Conservation (phyloP, 202 grass and related monocot species). For the Saccharum hybrid region DNA sequence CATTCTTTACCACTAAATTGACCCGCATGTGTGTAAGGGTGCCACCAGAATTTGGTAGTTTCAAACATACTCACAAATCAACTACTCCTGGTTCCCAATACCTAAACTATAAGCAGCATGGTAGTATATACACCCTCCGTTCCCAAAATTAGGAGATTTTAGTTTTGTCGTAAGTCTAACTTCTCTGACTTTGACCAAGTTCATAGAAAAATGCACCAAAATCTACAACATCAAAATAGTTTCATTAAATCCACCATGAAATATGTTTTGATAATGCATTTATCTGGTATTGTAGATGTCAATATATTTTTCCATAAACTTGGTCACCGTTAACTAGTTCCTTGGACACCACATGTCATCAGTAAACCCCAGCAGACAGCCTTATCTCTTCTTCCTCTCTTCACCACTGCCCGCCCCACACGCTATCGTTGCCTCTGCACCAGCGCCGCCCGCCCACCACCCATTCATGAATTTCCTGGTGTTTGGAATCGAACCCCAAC, state of each 20-base stretch:
- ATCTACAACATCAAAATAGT: not conserved
- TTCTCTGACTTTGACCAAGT: not conserved
- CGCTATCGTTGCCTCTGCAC: not conserved
- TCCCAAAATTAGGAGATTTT: not conserved
- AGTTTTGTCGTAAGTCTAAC: not conserved
- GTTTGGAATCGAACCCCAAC: too few relatives aligned
- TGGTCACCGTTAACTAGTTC: not conserved
- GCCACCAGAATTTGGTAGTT: not conserved
- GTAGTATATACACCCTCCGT: not conserved
- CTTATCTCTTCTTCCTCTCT: not conserved
- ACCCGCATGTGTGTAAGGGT: not conserved
- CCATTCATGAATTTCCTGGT: too few relatives aligned
- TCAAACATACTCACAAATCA: not conserved
- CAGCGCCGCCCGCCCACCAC: not conserved
- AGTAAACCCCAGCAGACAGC: not conserved
- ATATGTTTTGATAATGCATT: not conserved
- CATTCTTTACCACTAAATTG: not conserved
- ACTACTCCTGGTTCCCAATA: not conserved
- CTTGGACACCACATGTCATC: not conserved
- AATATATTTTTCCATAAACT: not conserved
- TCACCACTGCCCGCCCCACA: not conserved
- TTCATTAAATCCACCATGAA: not conserved
- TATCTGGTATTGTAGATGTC: not conserved
- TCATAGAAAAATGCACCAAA: not conserved
- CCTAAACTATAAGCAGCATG: not conserved